Evolutionary conservation across 2,329 filamentous ascomycete genomes (phyloP).

Genomic region (Botryosphaeria agaves): DNA sequence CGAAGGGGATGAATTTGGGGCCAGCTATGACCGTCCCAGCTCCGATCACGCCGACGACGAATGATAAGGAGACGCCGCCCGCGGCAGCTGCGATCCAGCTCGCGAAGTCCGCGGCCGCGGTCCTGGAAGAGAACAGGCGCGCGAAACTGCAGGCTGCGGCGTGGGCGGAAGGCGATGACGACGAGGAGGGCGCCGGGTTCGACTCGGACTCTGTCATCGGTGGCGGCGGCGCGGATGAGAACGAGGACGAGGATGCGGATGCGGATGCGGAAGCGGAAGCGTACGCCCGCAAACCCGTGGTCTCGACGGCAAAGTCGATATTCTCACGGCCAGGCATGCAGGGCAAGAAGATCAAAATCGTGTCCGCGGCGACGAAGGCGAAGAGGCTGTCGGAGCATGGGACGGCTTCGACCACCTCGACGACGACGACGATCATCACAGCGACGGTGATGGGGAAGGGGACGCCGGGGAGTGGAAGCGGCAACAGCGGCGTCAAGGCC

Average conservation of each 20-base stretch:
- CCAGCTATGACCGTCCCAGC: constrained; percentile 1
- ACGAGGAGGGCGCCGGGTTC: background rate
- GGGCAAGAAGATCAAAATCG: constrained; percentile 5
- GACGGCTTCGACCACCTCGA: no score
- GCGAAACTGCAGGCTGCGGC: constrained; percentile 17
- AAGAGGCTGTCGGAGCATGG: no score
- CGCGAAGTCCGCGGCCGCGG: constrained; percentile 10
- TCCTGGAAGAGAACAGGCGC: constrained; percentile 14
- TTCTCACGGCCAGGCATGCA: constrained; percentile 11
- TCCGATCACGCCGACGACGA: no score
- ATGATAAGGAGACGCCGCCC: no score
- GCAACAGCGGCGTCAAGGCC: no score
- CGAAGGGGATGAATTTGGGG: no score
- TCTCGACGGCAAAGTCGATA: constrained; percentile 12
- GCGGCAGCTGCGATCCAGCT: constrained; percentile 8
- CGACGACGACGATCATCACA: no score
- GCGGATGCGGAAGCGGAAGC: no score
- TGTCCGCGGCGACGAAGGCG: constrained; percentile 7
- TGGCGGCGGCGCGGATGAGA: background rate
- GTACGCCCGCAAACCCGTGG: no score
- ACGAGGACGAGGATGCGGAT: no score
- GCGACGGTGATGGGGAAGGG: no score
- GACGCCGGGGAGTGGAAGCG: no score
- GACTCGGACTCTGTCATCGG: background rate
- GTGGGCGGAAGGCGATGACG: constrained; percentile 7